Base-by-base conservation (phyloP, 148 eudicot species). In the Cornus suecica region DNA sequence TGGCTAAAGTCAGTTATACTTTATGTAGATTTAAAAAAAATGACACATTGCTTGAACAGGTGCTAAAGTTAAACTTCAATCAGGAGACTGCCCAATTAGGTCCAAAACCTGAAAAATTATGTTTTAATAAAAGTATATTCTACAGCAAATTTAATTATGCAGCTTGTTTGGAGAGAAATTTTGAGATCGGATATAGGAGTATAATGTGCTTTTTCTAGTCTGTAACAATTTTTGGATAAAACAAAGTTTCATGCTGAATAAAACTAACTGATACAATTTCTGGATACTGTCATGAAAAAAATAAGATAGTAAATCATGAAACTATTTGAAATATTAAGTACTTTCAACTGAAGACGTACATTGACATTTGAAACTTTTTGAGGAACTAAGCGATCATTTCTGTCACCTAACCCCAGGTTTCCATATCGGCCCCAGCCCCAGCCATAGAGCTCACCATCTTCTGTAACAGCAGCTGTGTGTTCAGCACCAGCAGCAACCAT, bases 371-470 rank as follows among this genome's bases (percentile, higher is more conserved):
- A 71, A 79, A 87, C 97, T 88, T 86, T 90, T 76, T 84, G 88
- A 2, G 99, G 99, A 80, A 93, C 62, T 71, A 87, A 77, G 74
- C 98, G 98, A 79, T 96, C 99, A 23, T 87, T 86, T 83, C 91
- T 83, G 81, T 96, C 99, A 76, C 99, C 99, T 84, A 96, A 85
- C 32, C 99, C 99, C 86, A 96, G 84, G 83, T 93, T 96, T 77
- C 99, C 99, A 86, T 93, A 96, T 68, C 99, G 86, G 34, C 99
- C 99, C 99, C 99, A 96, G 65, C 99, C 99, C 99, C 99, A 96
- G 61, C 99, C 97, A 70, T 91, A 93, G 79, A 96, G 85, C 72
- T 88, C 90, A 68, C 99, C 99, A 61, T 88, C 91, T 83, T 91
- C 97, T 71, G 98, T 96, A 70, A 96, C 86, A 84, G 98, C 97